Base-by-base conservation (phyloP, 2,329 filamentous ascomycete genomes). In the Geoglossum cookeanum region DNA sequence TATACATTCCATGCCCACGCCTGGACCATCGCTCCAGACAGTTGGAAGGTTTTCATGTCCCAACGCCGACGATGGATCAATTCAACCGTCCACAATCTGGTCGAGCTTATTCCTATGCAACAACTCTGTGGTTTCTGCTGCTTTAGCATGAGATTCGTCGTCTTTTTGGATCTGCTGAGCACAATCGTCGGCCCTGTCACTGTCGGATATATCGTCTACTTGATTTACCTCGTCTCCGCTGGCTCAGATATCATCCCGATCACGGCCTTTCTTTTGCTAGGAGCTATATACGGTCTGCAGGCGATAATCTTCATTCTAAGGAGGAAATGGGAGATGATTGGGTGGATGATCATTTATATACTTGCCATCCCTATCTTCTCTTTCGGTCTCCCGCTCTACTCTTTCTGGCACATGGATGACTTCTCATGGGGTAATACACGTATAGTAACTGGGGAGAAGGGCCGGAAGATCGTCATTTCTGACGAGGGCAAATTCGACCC, bases 371-470 rank as follows among this genome's bases (percentile, higher is more conserved):
- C 91, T 0, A 80, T 98, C 61, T 98, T 95, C 77, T 84, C 87
- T 48, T 88, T 94, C 61, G 89, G 79, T 59, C 78, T 98, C 49
- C 92, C 92, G 0, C 74, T 98, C 32, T 97, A 97, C 70, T 78
- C 91, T 55, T 98, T 98, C 79, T 98, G 92, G 92, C 80, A 96
- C 73, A 97, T 97, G 92, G 92, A 98, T 70, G 92, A 98, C 72
- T 98, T 98, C 79, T 87, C 85, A 65, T 98, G 92, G 92, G 92
- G 92, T 72, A 98, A 96, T 72, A 98, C 92, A 45, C 91, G 92
- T 81, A 81, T 98, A 58, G 89, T 98, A 62, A 92, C 87, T 6
- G 92, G 92, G 68, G 92, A 98, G 68, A 84, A 84, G 69, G 92
- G 92, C 62, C 84, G 88, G 68, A 91, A 96, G 75, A 75, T 97